Conservation (phyloP, 495 filamentous ascomycete species). For the Parachaetomium inaequale region DNA sequence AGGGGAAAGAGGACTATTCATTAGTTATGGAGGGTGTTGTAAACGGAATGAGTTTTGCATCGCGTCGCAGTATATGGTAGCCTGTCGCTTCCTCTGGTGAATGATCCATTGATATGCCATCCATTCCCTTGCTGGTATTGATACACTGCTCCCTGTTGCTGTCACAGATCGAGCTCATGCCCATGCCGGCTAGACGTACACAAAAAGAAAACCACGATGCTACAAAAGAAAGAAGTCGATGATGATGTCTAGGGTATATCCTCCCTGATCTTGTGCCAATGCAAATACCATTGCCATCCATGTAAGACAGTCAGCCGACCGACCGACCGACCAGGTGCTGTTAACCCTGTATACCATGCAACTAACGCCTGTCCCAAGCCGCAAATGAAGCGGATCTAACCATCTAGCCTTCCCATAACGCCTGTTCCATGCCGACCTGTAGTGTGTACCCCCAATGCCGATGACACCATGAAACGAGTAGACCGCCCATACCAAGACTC, state of each 20-base stretch:
- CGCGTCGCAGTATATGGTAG: not conserved
- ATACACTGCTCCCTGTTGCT: not conserved
- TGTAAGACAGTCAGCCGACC: too few species aligned
- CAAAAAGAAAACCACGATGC: not conserved
- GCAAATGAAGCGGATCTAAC: not conserved
- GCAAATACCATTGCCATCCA: not conserved
- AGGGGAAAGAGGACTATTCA: too few species aligned
- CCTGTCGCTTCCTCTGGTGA: not conserved
- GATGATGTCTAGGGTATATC: constrained; percentile 2
- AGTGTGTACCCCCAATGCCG: not conserved
- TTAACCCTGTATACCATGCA: not conserved
- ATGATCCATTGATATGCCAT: not conserved
- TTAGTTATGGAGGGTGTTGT: not conserved
- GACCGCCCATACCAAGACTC: not conserved
- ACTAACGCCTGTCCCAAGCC: not conserved
- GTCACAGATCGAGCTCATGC: not conserved
- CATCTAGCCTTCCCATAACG: not conserved
- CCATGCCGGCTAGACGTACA: not conserved
- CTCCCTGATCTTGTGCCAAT: not conserved
- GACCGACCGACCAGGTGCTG: not conserved
- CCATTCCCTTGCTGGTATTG: not conserved
- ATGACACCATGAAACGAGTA: constrained; percentile 2
- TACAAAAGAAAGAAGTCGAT: not conserved
- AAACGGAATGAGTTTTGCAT: not conserved
- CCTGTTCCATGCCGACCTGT: too few species aligned